Evolutionary conservation across 208 protist species (phyloP).

Genomic region (Trypanosoma caninum): DNA sequence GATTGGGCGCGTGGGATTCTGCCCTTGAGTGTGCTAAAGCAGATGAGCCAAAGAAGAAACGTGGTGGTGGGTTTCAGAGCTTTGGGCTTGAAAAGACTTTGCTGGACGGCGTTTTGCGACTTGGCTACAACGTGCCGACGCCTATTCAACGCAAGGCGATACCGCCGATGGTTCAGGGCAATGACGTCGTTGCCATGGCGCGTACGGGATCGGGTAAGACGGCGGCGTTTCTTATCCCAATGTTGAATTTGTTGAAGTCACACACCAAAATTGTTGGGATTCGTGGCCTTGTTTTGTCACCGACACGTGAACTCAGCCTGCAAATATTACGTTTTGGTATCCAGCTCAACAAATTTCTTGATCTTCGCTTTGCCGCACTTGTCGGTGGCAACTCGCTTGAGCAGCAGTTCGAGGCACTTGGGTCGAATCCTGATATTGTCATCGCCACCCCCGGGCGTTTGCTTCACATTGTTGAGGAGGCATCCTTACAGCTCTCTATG

Average conservation of each 20-base stretch:
- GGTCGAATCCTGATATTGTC: conserved; percentile 97
- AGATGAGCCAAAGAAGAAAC: conserved; percentile 62
- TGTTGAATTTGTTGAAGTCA: conserved; percentile 92
- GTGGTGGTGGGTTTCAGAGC: conserved; percentile 84
- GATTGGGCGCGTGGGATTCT: conserved; percentile 69
- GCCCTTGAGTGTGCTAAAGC: conserved; percentile 51
- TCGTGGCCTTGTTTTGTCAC: conserved; percentile 96
- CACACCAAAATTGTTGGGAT: conserved; percentile 94
- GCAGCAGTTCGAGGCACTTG: conserved; percentile 96
- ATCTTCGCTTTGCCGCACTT: conserved; percentile 92
- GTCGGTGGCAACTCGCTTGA: conserved; percentile 97
- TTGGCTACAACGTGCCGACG: conserved; percentile 97
- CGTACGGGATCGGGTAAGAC: conserved; percentile 99
- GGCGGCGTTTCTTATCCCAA: conserved; percentile 98
- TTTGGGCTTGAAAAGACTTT: conserved; percentile 90
- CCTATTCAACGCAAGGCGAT: conserved; percentile 99
- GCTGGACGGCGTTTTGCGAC: conserved; percentile 92
- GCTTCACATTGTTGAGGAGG: conserved; percentile 96
- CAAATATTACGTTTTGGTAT: conserved; percentile 97
- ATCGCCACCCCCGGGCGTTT: conserved; percentile 99
- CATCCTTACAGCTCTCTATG: conserved; percentile 86
- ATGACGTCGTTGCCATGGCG: conserved; percentile 99
- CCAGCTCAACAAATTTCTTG: conserved; percentile 92
- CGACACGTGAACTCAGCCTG: conserved; percentile 98
- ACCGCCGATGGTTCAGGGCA: conserved; percentile 91